Evolutionary conservation across 139 green algal species (phyloP), one percentile per base, ranked within the genome.

Genomic region (Mychonastes homosphaera): DNA sequence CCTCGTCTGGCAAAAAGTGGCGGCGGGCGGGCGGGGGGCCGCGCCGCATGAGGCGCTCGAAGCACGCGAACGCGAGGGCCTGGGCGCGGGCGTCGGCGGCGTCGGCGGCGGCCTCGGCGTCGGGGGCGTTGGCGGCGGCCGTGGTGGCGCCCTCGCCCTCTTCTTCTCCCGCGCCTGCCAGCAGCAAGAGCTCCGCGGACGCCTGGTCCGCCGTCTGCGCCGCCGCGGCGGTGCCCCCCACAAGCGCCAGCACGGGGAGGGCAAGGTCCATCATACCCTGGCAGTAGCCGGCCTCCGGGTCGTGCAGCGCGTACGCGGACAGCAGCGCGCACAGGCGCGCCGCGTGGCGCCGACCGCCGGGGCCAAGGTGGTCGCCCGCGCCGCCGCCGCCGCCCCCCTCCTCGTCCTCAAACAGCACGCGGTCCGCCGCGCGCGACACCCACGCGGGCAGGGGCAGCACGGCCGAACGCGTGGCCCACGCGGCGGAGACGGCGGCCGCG

Each of bases 61-160:
- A 95, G 76, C 82, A 92, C 67, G 70, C 84, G 65, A 95, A 95
- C 3, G 84, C 87, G 28, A 92, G 64, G 2, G 77, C 77, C 43
- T 94, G n/a, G n/a, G n/a, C n/a, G n/a, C n/a, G n/a, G n/a, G n/a
- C n/a, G n/a, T n/a, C n/a, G n/a, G n/a, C n/a, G n/a, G n/a, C n/a
- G n/a, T n/a, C n/a, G n/a, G n/a, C n/a, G n/a, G n/a, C n/a, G n/a
- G n/a, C n/a, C n/a, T n/a, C n/a, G n/a, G n/a, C n/a, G n/a, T n/a
- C n/a, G n/a, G n/a, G n/a, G n/a, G n/a, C n/a, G n/a, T n/a, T n/a
- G n/a, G n/a, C n/a, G n/a, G n/a, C n/a, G n/a, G n/a, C n/a, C n/a
- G n/a, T n/a, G n/a, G n/a, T n/a, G n/a, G n/a, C n/a, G n/a, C n/a
- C n/a, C n/a, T n/a, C n/a, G n/a, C n/a, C n/a, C n/a, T n/a, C n/a